Conservation (phyloP, 2,329 filamentous ascomycete genomes). For the Ophiostoma pallidulum region DNA sequence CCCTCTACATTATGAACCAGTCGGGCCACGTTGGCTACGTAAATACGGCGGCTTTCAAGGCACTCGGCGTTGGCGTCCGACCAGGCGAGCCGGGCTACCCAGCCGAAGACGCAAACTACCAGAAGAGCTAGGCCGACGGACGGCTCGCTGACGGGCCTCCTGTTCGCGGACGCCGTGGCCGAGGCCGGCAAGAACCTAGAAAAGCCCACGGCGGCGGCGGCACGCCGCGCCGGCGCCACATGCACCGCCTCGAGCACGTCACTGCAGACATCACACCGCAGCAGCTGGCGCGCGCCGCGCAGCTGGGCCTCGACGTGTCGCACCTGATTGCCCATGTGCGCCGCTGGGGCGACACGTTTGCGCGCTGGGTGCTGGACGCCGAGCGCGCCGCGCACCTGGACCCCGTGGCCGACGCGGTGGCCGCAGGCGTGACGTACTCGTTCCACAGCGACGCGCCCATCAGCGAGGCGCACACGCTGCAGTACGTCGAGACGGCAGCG, state of each 20-base stretch:
- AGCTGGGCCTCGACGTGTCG: slow-evolving; percentile 9
- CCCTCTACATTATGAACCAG: slow-evolving; percentile 11
- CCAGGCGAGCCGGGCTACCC: slow-evolving; percentile 9
- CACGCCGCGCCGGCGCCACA: not conserved
- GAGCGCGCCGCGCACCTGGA: slow-evolving; percentile 8
- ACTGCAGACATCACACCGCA: slow-evolving; percentile 10
- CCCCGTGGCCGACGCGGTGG: slow-evolving; percentile 11
- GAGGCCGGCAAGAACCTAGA: not conserved
- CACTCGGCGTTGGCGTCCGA: slow-evolving; percentile 1
- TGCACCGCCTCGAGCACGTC: slow-evolving; percentile 15
- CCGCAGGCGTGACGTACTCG: slow-evolving; percentile 10
- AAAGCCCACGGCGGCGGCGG: not conserved
- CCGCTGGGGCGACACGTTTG: slow-evolving; percentile 13
- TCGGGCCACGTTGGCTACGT: slow-evolving; percentile 12
- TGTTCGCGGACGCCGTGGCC: slow-evolving; percentile 8
- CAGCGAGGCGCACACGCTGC: slow-evolving; percentile 12
- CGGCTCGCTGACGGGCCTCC: slow-evolving; percentile 7
- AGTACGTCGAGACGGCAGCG: slow-evolving; percentile 14
- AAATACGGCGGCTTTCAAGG: slow-evolving; percentile 4
- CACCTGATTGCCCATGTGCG: slow-evolving; percentile 13
- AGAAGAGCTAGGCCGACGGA: slow-evolving; percentile 1
- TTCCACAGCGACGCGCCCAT: slow-evolving; percentile 17
- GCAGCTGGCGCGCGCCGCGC: slow-evolving; percentile 10
- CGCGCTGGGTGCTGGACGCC: slow-evolving; percentile 7
- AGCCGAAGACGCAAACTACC: slow-evolving; percentile 8